Evolutionary conservation across 106 monocot genomes (phyloP).

Genomic region (Agapanthus africanus): DNA sequence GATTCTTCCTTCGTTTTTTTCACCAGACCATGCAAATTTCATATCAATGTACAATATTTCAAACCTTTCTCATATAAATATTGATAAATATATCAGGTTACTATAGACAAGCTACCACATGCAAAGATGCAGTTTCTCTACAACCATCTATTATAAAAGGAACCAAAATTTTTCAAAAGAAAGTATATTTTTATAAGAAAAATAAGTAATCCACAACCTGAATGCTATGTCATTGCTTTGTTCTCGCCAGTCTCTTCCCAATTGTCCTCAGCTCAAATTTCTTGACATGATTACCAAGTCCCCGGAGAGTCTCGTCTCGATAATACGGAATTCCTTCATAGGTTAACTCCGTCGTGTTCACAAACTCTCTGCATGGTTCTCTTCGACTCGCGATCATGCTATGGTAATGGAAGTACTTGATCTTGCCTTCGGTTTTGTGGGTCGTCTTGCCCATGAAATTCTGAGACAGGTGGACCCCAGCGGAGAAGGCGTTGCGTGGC

Average conservation of each 20-base stretch:
- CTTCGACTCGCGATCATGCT: slow-evolving; percentile 30
- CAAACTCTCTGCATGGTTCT: slow-evolving; percentile 41
- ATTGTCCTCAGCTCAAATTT: slow-evolving; percentile 28
- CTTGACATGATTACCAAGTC: slow-evolving; percentile 23
- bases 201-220: no score
- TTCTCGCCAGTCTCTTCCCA: slow-evolving; percentile 17
- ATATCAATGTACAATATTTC: no score
- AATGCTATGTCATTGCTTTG: slow-evolving; percentile 10
- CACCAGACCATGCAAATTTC: no score
- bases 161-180: neutral
- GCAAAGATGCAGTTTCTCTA: neutral
- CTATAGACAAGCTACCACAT: neutral
- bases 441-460: slow-evolving; percentile 38
- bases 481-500: slow-evolving; percentile 47
- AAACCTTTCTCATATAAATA: neutral
- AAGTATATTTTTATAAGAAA: slow-evolving; percentile 21
- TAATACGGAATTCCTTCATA: slow-evolving; percentile 23
- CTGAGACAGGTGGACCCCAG: slow-evolving; percentile 74
- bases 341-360: slow-evolving; percentile 6
- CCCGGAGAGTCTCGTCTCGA: slow-evolving; percentile 25
- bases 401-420: slow-evolving; percentile 75
- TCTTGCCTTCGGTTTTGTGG: slow-evolving; percentile 33
- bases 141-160: neutral
- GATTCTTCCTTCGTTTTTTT: no score
- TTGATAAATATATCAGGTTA: no score